These are phyloP conservation scores for Pholiota adiposa DNA, from an alignment of 1,284 basidiomycete species.

Conservation along the genomic window DNA sequence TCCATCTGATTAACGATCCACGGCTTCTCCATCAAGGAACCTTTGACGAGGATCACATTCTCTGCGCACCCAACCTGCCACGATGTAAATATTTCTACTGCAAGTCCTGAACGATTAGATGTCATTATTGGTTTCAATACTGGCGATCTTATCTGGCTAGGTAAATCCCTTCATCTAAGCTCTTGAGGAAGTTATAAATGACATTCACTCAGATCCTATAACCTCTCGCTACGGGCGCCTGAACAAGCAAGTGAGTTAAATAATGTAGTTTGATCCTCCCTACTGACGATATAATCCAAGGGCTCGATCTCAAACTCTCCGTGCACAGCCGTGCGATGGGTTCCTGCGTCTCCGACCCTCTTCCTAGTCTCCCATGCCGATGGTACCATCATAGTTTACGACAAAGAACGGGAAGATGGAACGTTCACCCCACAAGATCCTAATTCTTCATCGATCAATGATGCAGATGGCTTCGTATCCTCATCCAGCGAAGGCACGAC, in stretches of 20 bases:
- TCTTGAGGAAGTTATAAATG: background rate
- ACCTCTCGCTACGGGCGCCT: slow-evolving; percentile 85
- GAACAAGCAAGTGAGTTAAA: slow-evolving; percentile 79
- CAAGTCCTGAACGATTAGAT: slow-evolving; percentile 81
- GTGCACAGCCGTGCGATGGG: slow-evolving; percentile 88
- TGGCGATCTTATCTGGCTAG: slow-evolving; percentile 93
- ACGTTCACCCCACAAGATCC: slow-evolving; percentile 67
- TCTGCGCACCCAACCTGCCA: slow-evolving; percentile 89
- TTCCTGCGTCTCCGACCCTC: slow-evolving; percentile 82
- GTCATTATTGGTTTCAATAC: slow-evolving; percentile 92
- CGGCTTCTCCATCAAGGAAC: slow-evolving; percentile 59
- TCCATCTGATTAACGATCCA: background rate
- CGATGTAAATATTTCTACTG: slow-evolving; percentile 82
- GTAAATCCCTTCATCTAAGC: slow-evolving; percentile 38
- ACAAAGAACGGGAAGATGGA: slow-evolving; percentile 89
- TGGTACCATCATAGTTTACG: slow-evolving; percentile 86
- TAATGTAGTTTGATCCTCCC: slow-evolving; percentile 4
- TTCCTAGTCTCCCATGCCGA: slow-evolving; percentile 94
- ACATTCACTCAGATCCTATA: slow-evolving; percentile 68
- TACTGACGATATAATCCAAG: slow-evolving; percentile 38
- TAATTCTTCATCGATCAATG: slow-evolving; percentile 16
- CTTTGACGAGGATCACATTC: slow-evolving; percentile 86
- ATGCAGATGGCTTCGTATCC: slow-evolving; percentile 23
- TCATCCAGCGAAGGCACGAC: slow-evolving; percentile 28
- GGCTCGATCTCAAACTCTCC: slow-evolving; percentile 81